Base-by-base conservation (phyloP, 2,329 filamentous ascomycete species). In the Aureobasidium sp. region DNA sequence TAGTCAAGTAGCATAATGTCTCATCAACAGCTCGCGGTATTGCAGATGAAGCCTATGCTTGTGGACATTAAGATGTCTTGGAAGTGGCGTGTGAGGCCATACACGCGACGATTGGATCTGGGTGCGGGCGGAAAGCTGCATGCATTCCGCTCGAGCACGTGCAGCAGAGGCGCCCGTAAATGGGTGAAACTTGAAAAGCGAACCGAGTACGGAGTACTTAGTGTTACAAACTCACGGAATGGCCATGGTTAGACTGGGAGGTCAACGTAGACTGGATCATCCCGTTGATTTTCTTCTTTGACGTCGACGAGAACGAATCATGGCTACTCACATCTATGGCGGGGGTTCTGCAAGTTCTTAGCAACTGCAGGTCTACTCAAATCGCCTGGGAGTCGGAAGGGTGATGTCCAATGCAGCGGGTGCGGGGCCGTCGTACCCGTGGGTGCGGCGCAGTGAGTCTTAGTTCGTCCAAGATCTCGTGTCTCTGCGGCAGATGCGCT, bases 391-490 rank as follows among this genome's bases (percentile, higher is more conserved):
- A 42, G 10, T 54, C 50, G 36, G 36, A 8, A 45, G 27, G 52
- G 21, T 15, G 54, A 58, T 47, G 32, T 48, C 16, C 41, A 27
- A 48, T 48, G 54, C 54, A 58, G 53, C 53, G 39, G 54, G 42
- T 58, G 54, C 42, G 54, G 54, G 39, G 54, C 54, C 54, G 54
- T n/a, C 32, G 34, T 41, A 30, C 37, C 39, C 47, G 8, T 50
- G 37, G 21, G 45, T 27, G 48, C 25, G 48, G 42, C 47, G 21
- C 61, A 42, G n/a, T 16, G 32, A 52, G 29, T 34, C 42, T 32
- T 15, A 53, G 25, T 52, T 53, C 53, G 36, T 53, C 29, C 53
- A 44, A 57, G 53, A 55, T 44, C 13, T 37, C 29, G 27, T 16
- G 9, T 57, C 44, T 49, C 27, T 39, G 42, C 41, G 16, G 25